Conservation (phyloP, 106 monocot genomes). For the Chionographis japonica region DNA sequence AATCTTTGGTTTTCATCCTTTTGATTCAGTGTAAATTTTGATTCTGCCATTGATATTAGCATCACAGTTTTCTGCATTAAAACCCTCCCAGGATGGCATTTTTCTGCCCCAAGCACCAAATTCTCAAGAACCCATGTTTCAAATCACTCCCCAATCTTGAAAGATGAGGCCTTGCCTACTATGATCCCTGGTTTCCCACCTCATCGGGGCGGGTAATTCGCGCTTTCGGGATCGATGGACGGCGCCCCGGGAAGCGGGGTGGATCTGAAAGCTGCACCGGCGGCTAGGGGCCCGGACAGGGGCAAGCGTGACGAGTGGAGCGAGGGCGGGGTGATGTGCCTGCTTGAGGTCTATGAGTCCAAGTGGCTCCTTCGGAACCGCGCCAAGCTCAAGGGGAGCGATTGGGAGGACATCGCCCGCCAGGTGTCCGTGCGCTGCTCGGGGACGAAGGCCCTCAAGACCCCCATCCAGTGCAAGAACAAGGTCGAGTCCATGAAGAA, state of each 20-base stretch:
- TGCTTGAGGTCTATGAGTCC: constrained; percentile 69
- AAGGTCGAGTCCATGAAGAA: constrained; percentile 97
- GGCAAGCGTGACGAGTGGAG: constrained; percentile 69
- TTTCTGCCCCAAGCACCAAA: neutral
- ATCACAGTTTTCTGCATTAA: no score
- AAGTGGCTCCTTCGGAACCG: constrained; percentile 73
- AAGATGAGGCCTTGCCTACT: neutral
- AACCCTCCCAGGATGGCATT: neutral
- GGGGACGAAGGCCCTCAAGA: constrained; percentile 37
- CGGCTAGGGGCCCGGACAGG: constrained; percentile 15
- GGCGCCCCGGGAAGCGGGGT: neutral
- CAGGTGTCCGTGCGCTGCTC: constrained; percentile 45
- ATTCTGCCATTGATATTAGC: neutral
- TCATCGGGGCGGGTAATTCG: no score
- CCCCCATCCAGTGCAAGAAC: constrained; percentile 90
- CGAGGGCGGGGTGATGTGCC: constrained; percentile 42
- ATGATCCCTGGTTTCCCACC: neutral
- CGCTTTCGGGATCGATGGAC: neutral
- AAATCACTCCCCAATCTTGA: neutral
- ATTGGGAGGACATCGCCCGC: constrained; percentile 73
- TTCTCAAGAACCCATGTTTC: neutral
- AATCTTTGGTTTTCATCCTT: no score
- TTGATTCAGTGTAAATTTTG: neutral
- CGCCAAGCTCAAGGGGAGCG: constrained; percentile 77
- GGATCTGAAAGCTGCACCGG: neutral